A percentile compares a stretch with the other conserved stretches of the same genome.
Evolutionary conservation across 768 basidiomycete genomes (phyloP).

Genomic region (Rhodotorula diobovata): DNA sequence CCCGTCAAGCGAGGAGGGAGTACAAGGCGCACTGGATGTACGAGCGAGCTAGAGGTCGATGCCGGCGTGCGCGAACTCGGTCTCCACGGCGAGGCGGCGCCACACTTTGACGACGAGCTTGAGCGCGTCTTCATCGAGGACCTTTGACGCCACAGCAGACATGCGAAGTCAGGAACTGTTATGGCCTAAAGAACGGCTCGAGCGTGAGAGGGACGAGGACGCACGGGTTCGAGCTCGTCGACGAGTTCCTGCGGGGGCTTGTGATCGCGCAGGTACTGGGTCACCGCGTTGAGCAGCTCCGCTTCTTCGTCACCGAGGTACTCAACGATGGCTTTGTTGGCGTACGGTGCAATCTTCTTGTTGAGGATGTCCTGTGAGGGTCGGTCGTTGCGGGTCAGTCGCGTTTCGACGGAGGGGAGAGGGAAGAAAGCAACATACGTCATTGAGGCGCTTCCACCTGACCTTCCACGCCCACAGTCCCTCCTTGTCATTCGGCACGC

Average conservation of each 20-base stretch:
- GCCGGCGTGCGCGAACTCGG: conserved; percentile 25
- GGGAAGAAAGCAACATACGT: conserved; percentile 27
- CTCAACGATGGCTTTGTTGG: conserved; percentile 40
- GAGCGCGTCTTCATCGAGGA: conserved; percentile 43
- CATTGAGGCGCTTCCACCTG: conserved; percentile 36
- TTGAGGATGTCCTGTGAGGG: conserved; percentile 36
- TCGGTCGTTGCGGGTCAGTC: background rate
- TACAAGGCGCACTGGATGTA: background rate
- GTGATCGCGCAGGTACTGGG: conserved; percentile 40
- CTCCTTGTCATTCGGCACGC: conserved; percentile 38
- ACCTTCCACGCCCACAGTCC: conserved; percentile 40
- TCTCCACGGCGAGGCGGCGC: conserved; percentile 27
- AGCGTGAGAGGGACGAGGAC: background rate
- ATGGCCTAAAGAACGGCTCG: background rate
- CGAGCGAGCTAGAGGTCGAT: background rate
- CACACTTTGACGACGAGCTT: conserved; percentile 42
- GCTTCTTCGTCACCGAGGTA: conserved; percentile 43
- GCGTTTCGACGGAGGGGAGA: background rate
- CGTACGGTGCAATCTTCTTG: conserved; percentile 37
- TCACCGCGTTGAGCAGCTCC: conserved; percentile 41
- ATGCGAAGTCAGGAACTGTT: too few relatives aligned
- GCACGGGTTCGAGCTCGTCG: conserved; percentile 45
- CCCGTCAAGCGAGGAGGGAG: background rate
- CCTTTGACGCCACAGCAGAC: conserved; percentile 28
- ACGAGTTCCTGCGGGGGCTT: conserved; percentile 39